phyloP scores from a whole-genome alignment of 495 filamentous ascomycete species.

The Penicillium arizonense region DNA sequence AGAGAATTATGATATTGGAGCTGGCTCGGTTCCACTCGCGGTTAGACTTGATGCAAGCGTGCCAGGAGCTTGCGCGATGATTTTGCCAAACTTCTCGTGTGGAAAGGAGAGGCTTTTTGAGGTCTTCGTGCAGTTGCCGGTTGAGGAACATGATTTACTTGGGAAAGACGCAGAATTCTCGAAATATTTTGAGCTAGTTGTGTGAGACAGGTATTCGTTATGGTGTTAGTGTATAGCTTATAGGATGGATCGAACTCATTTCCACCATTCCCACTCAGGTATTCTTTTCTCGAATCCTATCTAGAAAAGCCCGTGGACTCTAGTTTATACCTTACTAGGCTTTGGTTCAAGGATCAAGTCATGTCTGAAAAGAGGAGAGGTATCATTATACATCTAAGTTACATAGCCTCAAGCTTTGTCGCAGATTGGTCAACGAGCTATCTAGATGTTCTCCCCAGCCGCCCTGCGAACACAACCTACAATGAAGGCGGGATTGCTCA shows the following conservation, averaged over 20 bases:
- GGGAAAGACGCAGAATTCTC: slow-evolving; percentile 18
- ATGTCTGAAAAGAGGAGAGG: background rate
- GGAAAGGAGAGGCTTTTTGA: slow-evolving; percentile 15
- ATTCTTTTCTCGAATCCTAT: too few species aligned
- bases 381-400: background rate
- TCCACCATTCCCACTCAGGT: too few species aligned
- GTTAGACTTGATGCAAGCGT: slow-evolving; percentile 9
- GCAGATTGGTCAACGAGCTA: background rate
- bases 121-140: slow-evolving; percentile 17
- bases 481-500: slow-evolving; percentile 27
- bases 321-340: too few species aligned
- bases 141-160: slow-evolving; percentile 16
- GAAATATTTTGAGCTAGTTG: slow-evolving; percentile 20
- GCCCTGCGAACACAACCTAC: slow-evolving; percentile 24
- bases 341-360: too few species aligned
- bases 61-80: slow-evolving; percentile 14
- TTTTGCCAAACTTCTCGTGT: slow-evolving; percentile 21
- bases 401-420: too few species aligned
- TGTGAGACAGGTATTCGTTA: too few species aligned
- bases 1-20: slow-evolving; percentile 23
- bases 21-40: slow-evolving; percentile 9
- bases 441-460: slow-evolving; percentile 17
- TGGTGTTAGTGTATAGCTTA: too few species aligned
- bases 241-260: too few species aligned
- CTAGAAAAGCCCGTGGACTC: too few species aligned